Evolutionary conservation across 2,329 filamentous ascomycete species (phyloP).

Genomic region (Aspergillus quadrilineatus): DNA sequence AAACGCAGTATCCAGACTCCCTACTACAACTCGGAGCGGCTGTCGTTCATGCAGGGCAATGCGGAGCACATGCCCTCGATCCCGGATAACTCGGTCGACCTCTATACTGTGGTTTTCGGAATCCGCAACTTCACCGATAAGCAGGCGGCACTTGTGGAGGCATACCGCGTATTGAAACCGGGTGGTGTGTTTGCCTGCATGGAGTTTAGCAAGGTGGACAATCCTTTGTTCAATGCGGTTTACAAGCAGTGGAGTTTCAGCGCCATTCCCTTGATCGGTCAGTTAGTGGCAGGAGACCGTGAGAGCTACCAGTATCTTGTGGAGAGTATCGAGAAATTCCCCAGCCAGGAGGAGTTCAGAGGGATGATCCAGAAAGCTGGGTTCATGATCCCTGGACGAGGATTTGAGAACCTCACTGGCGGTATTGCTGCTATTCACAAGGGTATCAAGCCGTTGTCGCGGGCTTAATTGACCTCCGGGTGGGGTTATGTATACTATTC

Average conservation of each 20-base stretch:
- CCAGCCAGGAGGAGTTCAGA: slow-evolving; percentile 78
- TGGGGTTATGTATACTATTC: slow-evolving; percentile 5
- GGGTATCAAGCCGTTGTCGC: slow-evolving; percentile 72
- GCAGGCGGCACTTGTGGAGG: slow-evolving; percentile 75
- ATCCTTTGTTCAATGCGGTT: slow-evolving; percentile 73
- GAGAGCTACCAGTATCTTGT: slow-evolving; percentile 98
- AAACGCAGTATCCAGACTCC: slow-evolving; percentile 69
- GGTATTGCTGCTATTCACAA: slow-evolving; percentile 96
- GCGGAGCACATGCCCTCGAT: slow-evolving; percentile 72
- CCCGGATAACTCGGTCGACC: slow-evolving; percentile 71
- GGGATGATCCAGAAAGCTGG: slow-evolving; percentile 63
- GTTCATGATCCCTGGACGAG: slow-evolving; percentile 76
- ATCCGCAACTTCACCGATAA: slow-evolving; percentile 98
- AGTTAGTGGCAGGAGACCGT: slow-evolving; percentile 87
- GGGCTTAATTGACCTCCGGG: slow-evolving; percentile 10
- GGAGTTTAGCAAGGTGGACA: slow-evolving; percentile 86
- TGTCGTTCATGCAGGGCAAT: slow-evolving; percentile 85
- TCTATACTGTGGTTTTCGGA: slow-evolving; percentile 97
- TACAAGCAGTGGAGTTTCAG: slow-evolving; percentile 97
- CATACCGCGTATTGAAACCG: slow-evolving; percentile 84
- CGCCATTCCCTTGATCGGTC: slow-evolving; percentile 91
- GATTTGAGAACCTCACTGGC: slow-evolving; percentile 86
- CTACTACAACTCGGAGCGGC: slow-evolving; percentile 54
- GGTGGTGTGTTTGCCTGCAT: slow-evolving; percentile 95
- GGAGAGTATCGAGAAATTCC: slow-evolving; percentile 94